Evolutionary conservation across 192 early-diverging fungal species (phyloP).

Genomic region (Backusella westeae): DNA sequence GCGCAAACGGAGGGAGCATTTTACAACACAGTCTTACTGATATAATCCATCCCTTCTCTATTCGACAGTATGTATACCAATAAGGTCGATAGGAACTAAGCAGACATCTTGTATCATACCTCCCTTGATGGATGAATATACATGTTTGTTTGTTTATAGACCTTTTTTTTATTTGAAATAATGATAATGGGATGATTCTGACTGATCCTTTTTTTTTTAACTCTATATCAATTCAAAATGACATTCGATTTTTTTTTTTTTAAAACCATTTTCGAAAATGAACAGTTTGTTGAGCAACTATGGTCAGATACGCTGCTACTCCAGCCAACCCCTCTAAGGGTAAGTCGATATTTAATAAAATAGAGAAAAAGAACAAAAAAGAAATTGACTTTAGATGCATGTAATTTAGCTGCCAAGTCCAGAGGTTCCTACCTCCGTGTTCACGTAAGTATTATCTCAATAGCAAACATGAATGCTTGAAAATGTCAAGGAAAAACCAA

Average conservation of each 20-base stretch:
- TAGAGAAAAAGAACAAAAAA: too few relatives aligned
- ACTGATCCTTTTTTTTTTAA: background rate
- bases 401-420: constrained; percentile 64
- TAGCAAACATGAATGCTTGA: background rate
- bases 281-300: constrained; percentile 39
- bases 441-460: constrained; percentile 33
- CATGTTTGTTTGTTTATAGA: background rate
- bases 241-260: background rate
- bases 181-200: background rate
- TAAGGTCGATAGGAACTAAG: background rate
- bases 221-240: background rate
- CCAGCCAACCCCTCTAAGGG: constrained; percentile 79
- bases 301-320: constrained; percentile 85
- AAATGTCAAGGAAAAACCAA: too few relatives aligned
- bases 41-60: constrained; percentile 12
- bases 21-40: background rate
- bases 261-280: background rate
- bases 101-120: background rate
- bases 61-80: constrained; percentile 18
- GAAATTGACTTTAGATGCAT: too few relatives aligned
- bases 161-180: background rate
- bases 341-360: constrained; percentile 31
- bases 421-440: constrained; percentile 83
- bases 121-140: background rate
- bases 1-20: background rate